Evolutionary conservation across 2,329 filamentous ascomycete species (phyloP).

Genomic region (Zasmidium angulare): DNA sequence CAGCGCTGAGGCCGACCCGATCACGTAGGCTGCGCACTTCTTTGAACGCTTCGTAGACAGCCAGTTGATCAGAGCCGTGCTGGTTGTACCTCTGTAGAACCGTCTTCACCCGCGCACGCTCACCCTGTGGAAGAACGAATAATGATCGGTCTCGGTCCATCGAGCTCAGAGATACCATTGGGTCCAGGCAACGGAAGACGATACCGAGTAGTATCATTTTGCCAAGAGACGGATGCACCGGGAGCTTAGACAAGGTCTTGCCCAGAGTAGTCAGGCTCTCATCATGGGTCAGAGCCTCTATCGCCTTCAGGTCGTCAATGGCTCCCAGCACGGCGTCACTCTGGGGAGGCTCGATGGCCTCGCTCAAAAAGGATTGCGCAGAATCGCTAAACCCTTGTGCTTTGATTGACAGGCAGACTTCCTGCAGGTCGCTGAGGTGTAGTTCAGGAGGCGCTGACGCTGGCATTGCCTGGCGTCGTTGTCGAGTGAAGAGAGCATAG

Average conservation of each 20-base stretch:
- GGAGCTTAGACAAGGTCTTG: conserved; percentile 40
- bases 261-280: conserved; percentile 50
- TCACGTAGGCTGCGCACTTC: conserved; percentile 37
- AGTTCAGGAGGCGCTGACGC: conserved; percentile 42
- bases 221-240: conserved; percentile 46
- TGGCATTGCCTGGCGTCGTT: conserved; percentile 36
- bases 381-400: conserved; percentile 39
- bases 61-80: conserved; percentile 49
- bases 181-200: conserved; percentile 54
- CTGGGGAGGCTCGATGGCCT: conserved; percentile 48
- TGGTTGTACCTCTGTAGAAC: conserved; percentile 35
- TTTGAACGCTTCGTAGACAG: conserved; percentile 45
- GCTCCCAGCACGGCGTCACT: conserved; percentile 39
- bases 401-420: conserved; percentile 46
- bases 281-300: conserved; percentile 45
- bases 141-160: conserved; percentile 36
- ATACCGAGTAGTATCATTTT: conserved; percentile 54
- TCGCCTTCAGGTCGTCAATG: conserved; percentile 39
- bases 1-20: conserved; percentile 31
- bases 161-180: conserved; percentile 48
- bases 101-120: conserved; percentile 26
- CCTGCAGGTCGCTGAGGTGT: conserved; percentile 45
- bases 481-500: conserved; percentile 48
- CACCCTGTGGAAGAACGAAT: conserved; percentile 33
- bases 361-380: conserved; percentile 43